Evolutionary conservation across 1,139 yeast species (phyloP).

Genomic region (Yamadazyma buinensis): DNA sequence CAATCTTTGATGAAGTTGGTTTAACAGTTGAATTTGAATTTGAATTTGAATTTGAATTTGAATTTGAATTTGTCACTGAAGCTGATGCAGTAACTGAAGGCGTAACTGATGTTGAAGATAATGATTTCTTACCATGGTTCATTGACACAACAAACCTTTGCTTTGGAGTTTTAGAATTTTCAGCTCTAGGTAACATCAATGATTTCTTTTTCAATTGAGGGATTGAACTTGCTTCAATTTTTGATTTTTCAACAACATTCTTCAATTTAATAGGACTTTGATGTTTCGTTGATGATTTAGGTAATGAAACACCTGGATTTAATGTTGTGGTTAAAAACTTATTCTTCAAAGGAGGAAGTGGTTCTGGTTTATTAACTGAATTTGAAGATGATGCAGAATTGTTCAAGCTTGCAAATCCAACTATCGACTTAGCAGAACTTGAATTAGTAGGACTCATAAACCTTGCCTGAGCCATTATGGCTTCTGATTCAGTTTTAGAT

Average conservation of each 20-base stretch:
- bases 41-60: no score
- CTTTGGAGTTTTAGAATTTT: constrained; percentile 20
- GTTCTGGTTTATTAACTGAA: no score
- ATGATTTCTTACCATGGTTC: constrained; percentile 18
- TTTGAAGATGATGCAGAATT: neutral
- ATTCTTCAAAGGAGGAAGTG: constrained; percentile 3
- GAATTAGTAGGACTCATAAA: constrained; percentile 24
- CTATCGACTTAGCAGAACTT: constrained; percentile 32
- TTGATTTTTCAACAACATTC: constrained; percentile 1
- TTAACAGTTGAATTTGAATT: no score
- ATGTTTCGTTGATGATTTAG: constrained; percentile 7
- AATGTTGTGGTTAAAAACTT: constrained; percentile 7
- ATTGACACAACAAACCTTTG: constrained; percentile 29
- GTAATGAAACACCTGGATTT: constrained; percentile 6
- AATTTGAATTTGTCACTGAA: no score
- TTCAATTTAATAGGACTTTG: constrained; percentile 1
- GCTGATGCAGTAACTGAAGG: no score
- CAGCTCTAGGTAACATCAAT: constrained; percentile 28
- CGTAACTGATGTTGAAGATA: no score
- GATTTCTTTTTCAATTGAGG: constrained; percentile 30
- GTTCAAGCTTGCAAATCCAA: no score
- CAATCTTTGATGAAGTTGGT: constrained; percentile 1
- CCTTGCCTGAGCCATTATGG: neutral
- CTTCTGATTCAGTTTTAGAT: constrained; percentile 1
- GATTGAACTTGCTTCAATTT: constrained; percentile 9